Evolutionary conservation across 2,329 filamentous ascomycete species (phyloP).

Genomic region (Paramyrothecium sp.): DNA sequence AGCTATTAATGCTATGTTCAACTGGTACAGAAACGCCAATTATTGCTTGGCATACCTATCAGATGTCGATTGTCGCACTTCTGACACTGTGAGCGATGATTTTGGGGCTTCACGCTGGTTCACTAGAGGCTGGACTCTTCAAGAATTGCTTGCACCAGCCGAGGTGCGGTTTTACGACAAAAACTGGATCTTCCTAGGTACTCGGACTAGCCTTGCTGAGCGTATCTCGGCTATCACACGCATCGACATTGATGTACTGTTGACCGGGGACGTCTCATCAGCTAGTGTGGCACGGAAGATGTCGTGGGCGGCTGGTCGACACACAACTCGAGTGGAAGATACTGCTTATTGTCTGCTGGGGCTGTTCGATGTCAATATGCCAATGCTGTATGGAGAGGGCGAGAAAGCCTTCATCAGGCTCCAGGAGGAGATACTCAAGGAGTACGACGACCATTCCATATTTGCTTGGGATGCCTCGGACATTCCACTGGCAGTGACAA

Average conservation of each 20-base stretch:
- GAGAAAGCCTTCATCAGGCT: constrained; percentile 18
- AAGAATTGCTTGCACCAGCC: constrained; percentile 14
- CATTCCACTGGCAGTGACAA: constrained; percentile 8
- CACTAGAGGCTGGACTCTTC: constrained; percentile 16
- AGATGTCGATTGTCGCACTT: constrained; percentile 34
- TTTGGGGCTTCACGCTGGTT: constrained; percentile 14
- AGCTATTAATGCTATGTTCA: constrained; percentile 19
- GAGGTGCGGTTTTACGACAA: constrained; percentile 11
- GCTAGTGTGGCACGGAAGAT: constrained; percentile 14
- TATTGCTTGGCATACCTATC: constrained; percentile 14
- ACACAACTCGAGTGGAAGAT: constrained; percentile 16
- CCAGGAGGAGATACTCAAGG: constrained; percentile 20
- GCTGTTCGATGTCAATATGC: constrained; percentile 17
- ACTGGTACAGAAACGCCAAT: constrained; percentile 23
- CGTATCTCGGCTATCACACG: constrained; percentile 7
- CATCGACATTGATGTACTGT: constrained; percentile 10
- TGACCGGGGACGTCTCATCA: constrained; percentile 4
- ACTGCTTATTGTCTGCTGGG: constrained; percentile 19
- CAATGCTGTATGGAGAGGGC: constrained; percentile 18
- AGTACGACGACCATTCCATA: constrained; percentile 16
- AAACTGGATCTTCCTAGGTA: constrained; percentile 9
- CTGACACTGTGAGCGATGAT: not conserved
- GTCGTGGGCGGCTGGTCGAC: constrained; percentile 15
- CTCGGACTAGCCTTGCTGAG: constrained; percentile 5
- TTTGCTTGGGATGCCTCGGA: constrained; percentile 15